Evolutionary conservation across 805 yeast genomes (phyloP).

Genomic region (Ogataea haglerorum): DNA sequence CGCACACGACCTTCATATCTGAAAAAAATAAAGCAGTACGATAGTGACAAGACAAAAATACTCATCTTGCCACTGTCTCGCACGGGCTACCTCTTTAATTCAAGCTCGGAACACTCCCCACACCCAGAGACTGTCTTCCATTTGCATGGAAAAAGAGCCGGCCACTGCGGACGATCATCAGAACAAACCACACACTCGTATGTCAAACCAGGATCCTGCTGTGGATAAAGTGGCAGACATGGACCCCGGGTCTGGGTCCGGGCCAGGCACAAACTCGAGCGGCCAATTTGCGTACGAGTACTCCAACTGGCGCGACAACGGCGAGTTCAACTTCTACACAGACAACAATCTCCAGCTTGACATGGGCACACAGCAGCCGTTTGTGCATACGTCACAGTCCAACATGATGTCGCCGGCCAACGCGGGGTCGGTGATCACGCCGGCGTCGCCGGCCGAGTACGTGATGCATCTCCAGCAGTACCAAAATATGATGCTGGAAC

Average conservation of each 20-base stretch:
- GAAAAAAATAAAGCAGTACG: constrained; percentile 7
- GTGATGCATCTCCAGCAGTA: constrained; percentile 34
- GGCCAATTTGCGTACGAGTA: constrained; percentile 23
- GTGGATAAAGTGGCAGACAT: constrained; percentile 7
- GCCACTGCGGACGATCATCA: background rate
- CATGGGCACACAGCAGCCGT: constrained; percentile 15
- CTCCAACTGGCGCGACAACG: constrained; percentile 29
- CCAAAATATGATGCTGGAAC: constrained; percentile 31
- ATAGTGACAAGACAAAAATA: constrained; percentile 3
- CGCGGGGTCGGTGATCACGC: constrained; percentile 18
- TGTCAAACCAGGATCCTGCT: constrained; percentile 9
- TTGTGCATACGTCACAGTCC: constrained; percentile 15
- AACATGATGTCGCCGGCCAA: constrained; percentile 27
- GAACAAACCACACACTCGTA: background rate
- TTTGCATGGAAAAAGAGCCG: constrained; percentile 1
- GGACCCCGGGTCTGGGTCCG: constrained; percentile 3
- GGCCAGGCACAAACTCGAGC: constrained; percentile 1
- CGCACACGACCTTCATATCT: constrained; percentile 2
- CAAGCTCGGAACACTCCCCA: background rate
- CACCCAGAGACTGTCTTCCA: background rate
- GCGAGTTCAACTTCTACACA: constrained; percentile 27
- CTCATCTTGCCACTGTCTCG: background rate
- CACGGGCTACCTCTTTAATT: background rate
- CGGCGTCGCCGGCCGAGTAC: constrained; percentile 31
- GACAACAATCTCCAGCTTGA: constrained; percentile 20